phyloP scores from a whole-genome alignment of 805 yeast species.

The Metschnikowia bowlesiae region DNA sequence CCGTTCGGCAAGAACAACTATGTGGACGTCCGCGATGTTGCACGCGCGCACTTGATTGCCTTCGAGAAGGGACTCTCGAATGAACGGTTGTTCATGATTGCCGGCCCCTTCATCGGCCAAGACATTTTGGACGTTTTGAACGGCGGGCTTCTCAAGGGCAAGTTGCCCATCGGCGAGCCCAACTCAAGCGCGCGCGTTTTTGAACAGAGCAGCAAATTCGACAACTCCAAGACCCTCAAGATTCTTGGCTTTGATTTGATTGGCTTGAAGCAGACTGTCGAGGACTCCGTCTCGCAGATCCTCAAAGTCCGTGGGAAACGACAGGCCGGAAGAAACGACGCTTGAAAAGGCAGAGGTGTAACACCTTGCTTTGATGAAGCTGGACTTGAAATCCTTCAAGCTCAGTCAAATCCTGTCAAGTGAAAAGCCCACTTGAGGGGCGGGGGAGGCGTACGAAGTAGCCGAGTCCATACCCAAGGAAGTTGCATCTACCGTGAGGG shows the following conservation, averaged over 20 bases:
- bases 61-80: slow-evolving; percentile 13
- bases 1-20: slow-evolving; percentile 22
- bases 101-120: slow-evolving; percentile 24
- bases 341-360: too few species aligned
- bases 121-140: slow-evolving; percentile 29
- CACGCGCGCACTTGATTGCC: slow-evolving; percentile 16
- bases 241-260: slow-evolving; percentile 38
- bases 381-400: too few species aligned
- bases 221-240: slow-evolving; percentile 32
- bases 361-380: too few species aligned
- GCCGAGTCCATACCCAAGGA: too few species aligned
- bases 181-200: slow-evolving; percentile 21
- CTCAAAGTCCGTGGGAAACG: slow-evolving; percentile 5
- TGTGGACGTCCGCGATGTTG: slow-evolving; percentile 23
- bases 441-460: too few species aligned
- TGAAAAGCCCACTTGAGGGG: too few species aligned
- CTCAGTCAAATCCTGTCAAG: too few species aligned
- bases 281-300: slow-evolving; percentile 42
- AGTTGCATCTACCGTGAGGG: too few species aligned
- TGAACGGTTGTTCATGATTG: slow-evolving; percentile 28
- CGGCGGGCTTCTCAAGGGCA: slow-evolving; percentile 39
- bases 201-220: slow-evolving; percentile 20
- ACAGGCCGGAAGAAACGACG: too few species aligned
- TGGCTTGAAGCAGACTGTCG: slow-evolving; percentile 35
- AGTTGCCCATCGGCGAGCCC: slow-evolving; percentile 42